Evolutionary conservation across 345 rosid species (phyloP), one percentile per base, ranked within the genome.

Genomic region (Pistacia integerrima): DNA sequence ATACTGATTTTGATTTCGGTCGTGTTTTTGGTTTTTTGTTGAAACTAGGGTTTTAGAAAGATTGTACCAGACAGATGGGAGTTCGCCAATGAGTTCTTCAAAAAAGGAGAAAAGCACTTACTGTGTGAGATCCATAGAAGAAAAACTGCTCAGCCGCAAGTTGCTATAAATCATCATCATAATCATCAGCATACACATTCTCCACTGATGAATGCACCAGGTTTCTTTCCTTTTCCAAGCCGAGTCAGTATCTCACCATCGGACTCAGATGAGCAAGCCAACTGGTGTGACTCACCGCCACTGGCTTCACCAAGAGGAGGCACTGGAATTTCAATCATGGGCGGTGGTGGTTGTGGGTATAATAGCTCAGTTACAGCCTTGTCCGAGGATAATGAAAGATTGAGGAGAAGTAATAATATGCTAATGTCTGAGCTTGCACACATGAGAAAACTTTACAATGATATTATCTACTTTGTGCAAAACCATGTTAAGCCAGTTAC

Each of bases 1-100:
- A 7, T 38, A 14, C 57, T 69, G 70, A 74, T 70, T 76, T 75
- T 79, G 69, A 65, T 52, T 64, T 61, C 65, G 61, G 18, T 78
- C 33, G 51, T 73, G 56, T 1, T 66, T 63, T 73, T 71, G 71
- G 56, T 56, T 69, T 69, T 49, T 35, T 51, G 25, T 25, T 60
- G 64, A 10, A 5, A 67, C 46, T 89, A 95, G 99, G 99, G 99
- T 67, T 95, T 95, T 78, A 92, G 97, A 76, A 95, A 95, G 92
- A 92, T 95, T 64, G 99, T 95, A 12, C 99, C 98, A 1, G 99
- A 95, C 85, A 84, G 97, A 80, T 95, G 99, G 99, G 99, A 95
- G 81, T 95, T 95, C 51, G 98, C 98, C 0, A 95, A 95, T 67
- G 99, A 93, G 84, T 88, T 84, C 82, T 95, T 95, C 91, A 90